Evolutionary conservation across 2,329 filamentous ascomycete genomes (phyloP), one percentile per base, ranked within the genome.

Genomic region (Piedraia hortae): DNA sequence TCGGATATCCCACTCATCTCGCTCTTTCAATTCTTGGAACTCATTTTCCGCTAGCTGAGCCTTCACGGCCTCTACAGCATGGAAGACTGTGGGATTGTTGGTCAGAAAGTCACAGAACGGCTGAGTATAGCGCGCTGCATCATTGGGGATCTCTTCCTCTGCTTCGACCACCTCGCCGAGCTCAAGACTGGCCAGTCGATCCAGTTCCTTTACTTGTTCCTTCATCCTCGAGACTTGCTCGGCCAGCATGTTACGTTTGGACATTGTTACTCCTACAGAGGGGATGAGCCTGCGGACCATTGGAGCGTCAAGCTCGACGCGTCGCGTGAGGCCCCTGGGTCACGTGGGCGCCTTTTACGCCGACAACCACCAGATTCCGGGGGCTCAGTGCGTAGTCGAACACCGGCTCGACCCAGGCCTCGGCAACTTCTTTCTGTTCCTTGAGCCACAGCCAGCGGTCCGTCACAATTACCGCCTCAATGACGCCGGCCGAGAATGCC

Each of bases 1-100:
- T 41, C 71, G 50, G 25, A 93, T 53, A 10, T 22, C 13, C 85
- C 85, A 97, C 27, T 59, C 53, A 29, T 80, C 66, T 21, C 82
- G 66, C 39, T 82, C 62, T 4, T 68, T 69, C n/a, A 80, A 57
- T 60, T 72, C 67, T 28, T 56, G 59, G 47, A 73, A 97, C 19
- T 77, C 82, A 16, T 62, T 54, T 17, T 62, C 56, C 29, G 59
- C 53, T 21, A 91, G 58, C 37, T 78, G 67, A 26, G 56, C 53
- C 36, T 69, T 65, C 42, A 90, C 75, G 34, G 75, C 62, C 26
- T 65, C 60, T 13, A 91, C 78, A 1, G 75, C 65, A 39, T 97
- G 85, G 45, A 89, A 97, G 20, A 91, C 62, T 5, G 85, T 93
- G 0, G 85, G 85, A 41, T 91, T 90, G 29, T 72, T 59, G 19